phyloP scores from a whole-genome alignment of 23 red algal species.

The Pyropia yezoensis region DNA sequence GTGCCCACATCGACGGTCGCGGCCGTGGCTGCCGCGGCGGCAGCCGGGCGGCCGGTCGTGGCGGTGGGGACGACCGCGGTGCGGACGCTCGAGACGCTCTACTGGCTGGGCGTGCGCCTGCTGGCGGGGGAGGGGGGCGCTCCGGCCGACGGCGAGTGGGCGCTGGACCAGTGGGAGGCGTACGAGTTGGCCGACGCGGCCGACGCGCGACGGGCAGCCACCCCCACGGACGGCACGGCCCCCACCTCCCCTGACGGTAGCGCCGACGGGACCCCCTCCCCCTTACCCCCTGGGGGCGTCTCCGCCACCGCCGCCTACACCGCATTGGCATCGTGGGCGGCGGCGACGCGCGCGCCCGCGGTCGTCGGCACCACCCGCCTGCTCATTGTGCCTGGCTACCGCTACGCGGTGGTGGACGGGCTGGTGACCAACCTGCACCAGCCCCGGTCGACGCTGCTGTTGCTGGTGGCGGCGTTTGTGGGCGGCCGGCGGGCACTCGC shows the following conservation, averaged over 20 bases:
- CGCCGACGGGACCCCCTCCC: no score
- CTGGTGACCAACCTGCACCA: slow-evolving; percentile 98
- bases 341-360: neutral
- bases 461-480: slow-evolving; percentile 91
- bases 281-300: no score
- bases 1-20: slow-evolving; percentile 31
- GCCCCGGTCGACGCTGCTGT: slow-evolving; percentile 84
- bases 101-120: slow-evolving; percentile 82
- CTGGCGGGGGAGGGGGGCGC: neutral
- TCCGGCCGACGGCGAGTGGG: neutral
- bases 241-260: no score
- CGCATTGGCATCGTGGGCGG: neutral
- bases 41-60: slow-evolving; percentile 31
- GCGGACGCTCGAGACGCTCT: slow-evolving; percentile 78
- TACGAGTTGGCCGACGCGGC: slow-evolving; percentile 13
- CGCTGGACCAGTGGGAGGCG: slow-evolving; percentile 77
- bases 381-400: slow-evolving; percentile 87
- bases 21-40: slow-evolving; percentile 10
- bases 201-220: no score
- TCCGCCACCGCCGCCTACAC: neutral
- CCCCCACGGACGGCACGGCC: no score
- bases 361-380: slow-evolving; percentile 52
- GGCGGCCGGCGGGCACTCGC: slow-evolving; percentile 36
- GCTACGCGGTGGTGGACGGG: slow-evolving; percentile 55
- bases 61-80: slow-evolving; percentile 91